Base-by-base conservation (phyloP, 768 basidiomycete genomes). In the Dendrothele bispora region DNA sequence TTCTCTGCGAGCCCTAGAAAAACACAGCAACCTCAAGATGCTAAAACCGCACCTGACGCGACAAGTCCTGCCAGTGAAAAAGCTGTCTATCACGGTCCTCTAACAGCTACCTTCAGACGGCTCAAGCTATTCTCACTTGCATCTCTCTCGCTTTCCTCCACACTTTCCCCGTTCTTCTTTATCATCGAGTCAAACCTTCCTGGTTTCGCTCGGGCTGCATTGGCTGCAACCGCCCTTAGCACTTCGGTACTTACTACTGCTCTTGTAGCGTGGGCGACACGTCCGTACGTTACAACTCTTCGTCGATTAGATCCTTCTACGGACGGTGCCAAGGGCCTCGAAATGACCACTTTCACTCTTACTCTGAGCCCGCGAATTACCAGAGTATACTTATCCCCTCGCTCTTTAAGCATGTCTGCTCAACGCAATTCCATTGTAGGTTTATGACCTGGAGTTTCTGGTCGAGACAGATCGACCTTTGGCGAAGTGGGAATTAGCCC, bases 121-220 rank as follows among this genome's bases (percentile, higher is more conserved):
- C 77, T 93, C 47, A 93, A 94, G 63, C 65, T 90, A 7, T 91
- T 94, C 70, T 93, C 91, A 11, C 68, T 95, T 1, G 80, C 83
- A 20, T 91, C 91, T 1, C 76, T 94, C 39, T 74, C 75, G 2
- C 75, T 91, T 40, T 84, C 88, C 8, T 66, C 74, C 49, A 73
- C 79, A 4, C 71, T 94, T 56, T 73, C 87, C 2, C 92, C 92
- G 1, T 83, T 94, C 68, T 80, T 94, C 51, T 87, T 94, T 65
- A 61, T 89, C 43, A 73, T 94, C 55, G 90, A 93, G 51, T 86
- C 90, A 4, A 77, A 78, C 20, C 75, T 94, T 6, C 90, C 92
- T 0, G 56, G 78, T 32, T 72, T 75, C 15, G 92, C 86, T 0
- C 82, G 91, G 18, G 59, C 79, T 21, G 81, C 79, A 12, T 72